phyloP scores from a whole-genome alignment of 495 filamentous ascomycete genomes.

The Barbatosphaeria neglecta region DNA sequence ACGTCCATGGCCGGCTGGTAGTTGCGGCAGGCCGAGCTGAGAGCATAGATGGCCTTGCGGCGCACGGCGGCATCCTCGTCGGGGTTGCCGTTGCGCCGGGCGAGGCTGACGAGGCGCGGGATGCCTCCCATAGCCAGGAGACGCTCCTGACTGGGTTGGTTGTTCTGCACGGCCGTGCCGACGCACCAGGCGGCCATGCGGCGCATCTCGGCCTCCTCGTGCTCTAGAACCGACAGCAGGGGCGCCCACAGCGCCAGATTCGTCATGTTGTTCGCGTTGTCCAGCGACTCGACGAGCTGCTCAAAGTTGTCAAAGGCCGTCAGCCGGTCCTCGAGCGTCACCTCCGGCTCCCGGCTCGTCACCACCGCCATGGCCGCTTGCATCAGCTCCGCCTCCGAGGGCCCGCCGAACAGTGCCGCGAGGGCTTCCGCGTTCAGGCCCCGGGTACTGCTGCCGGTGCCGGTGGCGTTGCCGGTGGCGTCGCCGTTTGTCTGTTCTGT shows the following conservation, averaged over 20 bases:
- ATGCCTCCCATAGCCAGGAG: constrained; percentile 62
- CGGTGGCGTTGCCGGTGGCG: too few species aligned
- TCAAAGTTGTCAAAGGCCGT: constrained; percentile 95
- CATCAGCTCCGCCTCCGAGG: constrained; percentile 86
- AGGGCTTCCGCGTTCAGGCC: constrained; percentile 54
- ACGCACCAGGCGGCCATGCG: constrained; percentile 84
- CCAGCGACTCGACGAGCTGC: constrained; percentile 77
- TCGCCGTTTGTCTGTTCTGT: too few species aligned
- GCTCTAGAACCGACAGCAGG: constrained; percentile 53
- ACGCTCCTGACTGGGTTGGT: constrained; percentile 67
- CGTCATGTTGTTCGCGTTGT: constrained; percentile 90
- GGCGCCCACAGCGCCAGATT: constrained; percentile 70
- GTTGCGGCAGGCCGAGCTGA: constrained; percentile 75
- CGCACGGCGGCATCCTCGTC: constrained; percentile 49
- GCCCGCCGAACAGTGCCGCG: constrained; percentile 60
- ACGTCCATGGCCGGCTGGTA: constrained; percentile 65
- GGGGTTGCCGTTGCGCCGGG: constrained; percentile 44
- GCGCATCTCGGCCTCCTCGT: constrained; percentile 59
- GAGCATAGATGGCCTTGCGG: constrained; percentile 76
- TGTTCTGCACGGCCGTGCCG: constrained; percentile 93
- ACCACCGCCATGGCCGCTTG: constrained; percentile 66
- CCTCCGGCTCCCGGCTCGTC: constrained; percentile 41
- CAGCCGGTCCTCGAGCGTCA: constrained; percentile 63
- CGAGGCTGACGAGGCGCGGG: constrained; percentile 52
- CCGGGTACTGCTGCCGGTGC: constrained; percentile 12